phyloP scores from a whole-genome alignment of 169 alveolate genomes.

The Eimeria praecox region DNA sequence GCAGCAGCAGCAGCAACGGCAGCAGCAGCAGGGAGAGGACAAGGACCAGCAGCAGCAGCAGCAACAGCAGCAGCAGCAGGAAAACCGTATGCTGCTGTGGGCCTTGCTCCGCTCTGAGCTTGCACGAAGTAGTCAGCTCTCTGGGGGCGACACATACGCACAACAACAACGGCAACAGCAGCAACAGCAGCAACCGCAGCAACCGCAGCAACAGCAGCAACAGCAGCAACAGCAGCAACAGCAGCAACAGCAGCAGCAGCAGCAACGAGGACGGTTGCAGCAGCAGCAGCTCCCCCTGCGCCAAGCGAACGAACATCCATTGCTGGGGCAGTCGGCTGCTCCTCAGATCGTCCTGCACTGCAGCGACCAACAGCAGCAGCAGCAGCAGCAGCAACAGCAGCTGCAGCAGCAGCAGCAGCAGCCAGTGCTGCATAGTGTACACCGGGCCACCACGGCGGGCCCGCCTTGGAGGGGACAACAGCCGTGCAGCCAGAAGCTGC shows the following conservation, averaged over 20 bases:
- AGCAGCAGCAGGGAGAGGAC: neutral
- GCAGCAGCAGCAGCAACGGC: conserved; percentile 13
- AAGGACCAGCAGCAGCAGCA: neutral
- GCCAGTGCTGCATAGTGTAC: neutral
- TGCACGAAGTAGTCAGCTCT: neutral
- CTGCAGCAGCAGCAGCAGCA: conserved; percentile 46
- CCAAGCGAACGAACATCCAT: neutral
- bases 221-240: conserved; percentile 20
- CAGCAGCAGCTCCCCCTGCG: neutral
- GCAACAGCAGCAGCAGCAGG: conserved; percentile 22
- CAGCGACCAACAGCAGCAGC: conserved; percentile 9
- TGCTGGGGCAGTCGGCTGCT: neutral
- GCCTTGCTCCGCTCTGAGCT: conserved; percentile 17
- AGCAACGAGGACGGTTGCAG: neutral
- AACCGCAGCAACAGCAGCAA: neutral
- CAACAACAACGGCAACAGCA: neutral
- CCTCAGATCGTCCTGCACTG: neutral
- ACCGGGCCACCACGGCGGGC: neutral
- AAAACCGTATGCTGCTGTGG: conserved; percentile 5
- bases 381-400: conserved; percentile 39
- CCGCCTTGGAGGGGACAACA: neutral
- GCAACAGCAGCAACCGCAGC: conserved; percentile 50
- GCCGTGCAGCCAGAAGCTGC: neutral
- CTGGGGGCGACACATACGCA: neutral
- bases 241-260: conserved; percentile 2